Conservation (phyloP, 2,329 filamentous ascomycete genomes). For the Fusarium begoniae region DNA sequence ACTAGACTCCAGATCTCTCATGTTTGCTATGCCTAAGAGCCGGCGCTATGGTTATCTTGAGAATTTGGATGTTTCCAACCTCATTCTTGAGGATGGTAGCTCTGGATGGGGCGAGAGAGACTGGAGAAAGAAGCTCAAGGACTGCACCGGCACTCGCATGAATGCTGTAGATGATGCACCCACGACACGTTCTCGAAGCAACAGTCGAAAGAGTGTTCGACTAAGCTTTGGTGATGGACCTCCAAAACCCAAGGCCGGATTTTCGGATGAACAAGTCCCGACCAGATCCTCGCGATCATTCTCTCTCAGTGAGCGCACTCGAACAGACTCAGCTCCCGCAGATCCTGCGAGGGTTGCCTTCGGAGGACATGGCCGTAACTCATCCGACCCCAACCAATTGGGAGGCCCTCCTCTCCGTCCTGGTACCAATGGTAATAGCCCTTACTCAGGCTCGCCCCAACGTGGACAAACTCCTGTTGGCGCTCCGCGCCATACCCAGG, state of each 20-base stretch:
- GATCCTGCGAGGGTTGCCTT: slow-evolving; percentile 51
- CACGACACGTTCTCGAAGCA: slow-evolving; percentile 57
- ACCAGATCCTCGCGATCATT: slow-evolving; percentile 63
- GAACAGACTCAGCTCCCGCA: slow-evolving; percentile 63
- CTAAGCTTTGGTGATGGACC: slow-evolving; percentile 57
- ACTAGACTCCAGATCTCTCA: slow-evolving; percentile 86
- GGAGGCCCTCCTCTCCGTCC: slow-evolving; percentile 39
- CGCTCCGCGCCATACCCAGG: slow-evolving; percentile 55
- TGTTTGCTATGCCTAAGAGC: slow-evolving; percentile 97
- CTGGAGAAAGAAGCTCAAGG: slow-evolving; percentile 90
- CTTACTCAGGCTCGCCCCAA: slow-evolving; percentile 46
- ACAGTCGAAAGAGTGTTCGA: slow-evolving; percentile 66
- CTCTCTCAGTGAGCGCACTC: slow-evolving; percentile 54
- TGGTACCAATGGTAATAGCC: slow-evolving; percentile 38
- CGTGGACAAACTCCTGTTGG: slow-evolving; percentile 50
- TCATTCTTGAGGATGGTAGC: slow-evolving; percentile 83
- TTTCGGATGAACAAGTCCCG: slow-evolving; percentile 63
- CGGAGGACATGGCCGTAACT: slow-evolving; percentile 55
- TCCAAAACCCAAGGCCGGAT: slow-evolving; percentile 59
- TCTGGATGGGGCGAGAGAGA: slow-evolving; percentile 83
- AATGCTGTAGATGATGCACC: slow-evolving; percentile 65
- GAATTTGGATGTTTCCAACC: slow-evolving; percentile 80
- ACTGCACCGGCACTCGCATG: slow-evolving; percentile 84
- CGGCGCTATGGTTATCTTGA: slow-evolving; percentile 91
- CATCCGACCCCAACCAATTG: slow-evolving; percentile 55